Conservation (phyloP, 306 rosid species). For the Dryas drummondii region DNA sequence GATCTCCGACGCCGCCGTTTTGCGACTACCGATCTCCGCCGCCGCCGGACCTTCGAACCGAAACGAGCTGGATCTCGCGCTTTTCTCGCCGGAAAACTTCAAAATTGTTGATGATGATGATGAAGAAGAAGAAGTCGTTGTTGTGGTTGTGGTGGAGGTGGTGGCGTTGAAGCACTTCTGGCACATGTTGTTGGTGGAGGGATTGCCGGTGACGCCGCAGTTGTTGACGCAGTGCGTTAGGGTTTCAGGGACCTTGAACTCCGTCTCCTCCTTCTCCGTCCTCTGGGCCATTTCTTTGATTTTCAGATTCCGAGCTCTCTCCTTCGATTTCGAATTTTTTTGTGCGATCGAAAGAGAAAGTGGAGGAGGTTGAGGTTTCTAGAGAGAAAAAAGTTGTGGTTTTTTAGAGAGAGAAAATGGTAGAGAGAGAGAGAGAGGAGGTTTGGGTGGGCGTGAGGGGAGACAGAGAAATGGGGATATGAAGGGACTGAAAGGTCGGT, state of each 20-base stretch:
- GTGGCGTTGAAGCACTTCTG: slow-evolving; percentile 76
- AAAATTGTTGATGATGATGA: slow-evolving; percentile 19
- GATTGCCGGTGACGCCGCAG: slow-evolving; percentile 79
- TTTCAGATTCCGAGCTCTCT: background rate
- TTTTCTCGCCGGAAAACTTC: slow-evolving; percentile 50
- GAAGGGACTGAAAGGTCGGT: slow-evolving; percentile 60
- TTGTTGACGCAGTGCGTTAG: slow-evolving; percentile 70
- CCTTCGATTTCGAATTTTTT: background rate
- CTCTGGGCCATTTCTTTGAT: slow-evolving; percentile 60
- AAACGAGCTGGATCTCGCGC: slow-evolving; percentile 38
- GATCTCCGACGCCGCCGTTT: slow-evolving; percentile 23
- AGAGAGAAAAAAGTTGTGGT: slow-evolving; percentile 14
- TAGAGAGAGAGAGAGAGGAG: slow-evolving; percentile 1
- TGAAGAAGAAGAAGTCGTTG: slow-evolving; percentile 9
- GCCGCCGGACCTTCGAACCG: slow-evolving; percentile 16
- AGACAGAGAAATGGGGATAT: slow-evolving; percentile 39
- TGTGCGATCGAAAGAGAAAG: background rate
- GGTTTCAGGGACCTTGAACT: slow-evolving; percentile 74
- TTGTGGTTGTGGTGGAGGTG: slow-evolving; percentile 21
- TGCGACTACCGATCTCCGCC: slow-evolving; percentile 12
- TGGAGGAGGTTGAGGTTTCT: background rate
- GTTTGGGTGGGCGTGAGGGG: background rate
- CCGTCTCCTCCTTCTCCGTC: slow-evolving; percentile 80
- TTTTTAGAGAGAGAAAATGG: slow-evolving; percentile 16
- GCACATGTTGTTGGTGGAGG: slow-evolving; percentile 85